Percentiles rank a stretch among this genome's conserved stretches.
Conservation (phyloP, 768 basidiomycete species). For the Podaxis sp. region DNA sequence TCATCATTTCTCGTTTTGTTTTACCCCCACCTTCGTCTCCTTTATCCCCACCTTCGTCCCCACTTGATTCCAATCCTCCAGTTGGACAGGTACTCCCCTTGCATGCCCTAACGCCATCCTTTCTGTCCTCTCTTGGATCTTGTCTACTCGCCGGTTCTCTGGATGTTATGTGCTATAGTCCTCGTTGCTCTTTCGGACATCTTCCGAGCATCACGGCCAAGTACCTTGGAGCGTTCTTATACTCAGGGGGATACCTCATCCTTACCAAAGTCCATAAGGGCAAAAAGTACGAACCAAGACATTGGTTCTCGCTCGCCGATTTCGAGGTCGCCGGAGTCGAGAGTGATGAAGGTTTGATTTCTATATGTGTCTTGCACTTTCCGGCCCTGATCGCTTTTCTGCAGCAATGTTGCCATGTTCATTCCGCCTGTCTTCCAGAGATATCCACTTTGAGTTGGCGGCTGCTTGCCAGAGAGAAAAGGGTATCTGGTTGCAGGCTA, state of each 20-base stretch:
- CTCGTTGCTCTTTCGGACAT: slow-evolving; percentile 31
- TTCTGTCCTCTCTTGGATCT: slow-evolving; percentile 72
- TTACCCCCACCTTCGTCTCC: slow-evolving; percentile 24
- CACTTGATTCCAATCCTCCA: slow-evolving; percentile 8
- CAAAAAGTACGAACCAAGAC: slow-evolving; percentile 78
- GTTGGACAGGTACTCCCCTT: slow-evolving; percentile 27
- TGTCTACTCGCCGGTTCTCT: slow-evolving; percentile 83
- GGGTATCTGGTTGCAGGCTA: slow-evolving; percentile 77
- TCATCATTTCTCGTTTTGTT: slow-evolving; percentile 65
- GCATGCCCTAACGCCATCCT: slow-evolving; percentile 46
- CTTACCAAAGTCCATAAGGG: slow-evolving; percentile 84
- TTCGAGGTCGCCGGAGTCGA: slow-evolving; percentile 70
- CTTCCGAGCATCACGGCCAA: slow-evolving; percentile 54
- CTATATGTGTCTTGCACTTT: neutral
- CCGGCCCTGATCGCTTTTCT: slow-evolving; percentile 1
- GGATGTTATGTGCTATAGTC: slow-evolving; percentile 77
- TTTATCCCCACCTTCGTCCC: slow-evolving; percentile 24
- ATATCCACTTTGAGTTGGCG: slow-evolving; percentile 82
- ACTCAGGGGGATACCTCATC: slow-evolving; percentile 80
- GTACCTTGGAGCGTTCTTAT: slow-evolving; percentile 90
- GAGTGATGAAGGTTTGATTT: slow-evolving; percentile 71
- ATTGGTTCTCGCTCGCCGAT: slow-evolving; percentile 81
- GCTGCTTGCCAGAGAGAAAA: slow-evolving; percentile 85
- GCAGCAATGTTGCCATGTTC: slow-evolving; percentile 79
- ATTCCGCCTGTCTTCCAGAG: slow-evolving; percentile 68